These are phyloP conservation scores for Santalum album DNA, from an alignment of 164 flowering plant species.

Conservation along the genomic window DNA sequence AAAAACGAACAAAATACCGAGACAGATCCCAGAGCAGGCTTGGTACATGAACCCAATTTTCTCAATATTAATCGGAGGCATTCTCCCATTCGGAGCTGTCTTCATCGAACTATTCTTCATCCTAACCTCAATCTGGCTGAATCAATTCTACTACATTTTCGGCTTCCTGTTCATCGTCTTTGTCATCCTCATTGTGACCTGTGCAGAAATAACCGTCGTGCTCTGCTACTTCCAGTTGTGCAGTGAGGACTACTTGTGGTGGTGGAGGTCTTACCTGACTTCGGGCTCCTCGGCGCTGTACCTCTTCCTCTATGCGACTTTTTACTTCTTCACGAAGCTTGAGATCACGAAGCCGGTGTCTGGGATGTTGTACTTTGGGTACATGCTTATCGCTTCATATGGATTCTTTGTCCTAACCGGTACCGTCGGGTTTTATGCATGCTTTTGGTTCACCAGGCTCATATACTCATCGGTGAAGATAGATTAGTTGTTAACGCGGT, in stretches of 20 bases:
- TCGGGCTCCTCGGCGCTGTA: constrained; percentile 56
- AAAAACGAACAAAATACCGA: constrained; percentile 44
- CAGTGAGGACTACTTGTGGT: constrained; percentile 56
- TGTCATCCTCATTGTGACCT: constrained; percentile 44
- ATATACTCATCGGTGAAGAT: constrained; percentile 60
- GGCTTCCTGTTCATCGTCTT: constrained; percentile 58
- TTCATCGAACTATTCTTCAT: constrained; percentile 70
- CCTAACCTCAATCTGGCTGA: constrained; percentile 57
- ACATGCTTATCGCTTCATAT: constrained; percentile 53
- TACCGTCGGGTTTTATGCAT: constrained; percentile 51
- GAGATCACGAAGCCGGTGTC: constrained; percentile 57
- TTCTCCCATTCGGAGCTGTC: constrained; percentile 58
- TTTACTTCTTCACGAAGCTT: constrained; percentile 61
- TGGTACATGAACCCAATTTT: constrained; percentile 58
- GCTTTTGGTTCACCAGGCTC: constrained; percentile 60
- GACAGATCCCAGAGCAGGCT: constrained; percentile 54
- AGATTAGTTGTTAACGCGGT: too few relatives aligned
- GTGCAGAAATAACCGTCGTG: constrained; percentile 51
- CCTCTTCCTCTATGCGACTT: constrained; percentile 52
- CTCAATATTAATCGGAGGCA: constrained; percentile 51
- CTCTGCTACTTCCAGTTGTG: constrained; percentile 61
- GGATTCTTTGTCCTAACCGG: constrained; percentile 56
- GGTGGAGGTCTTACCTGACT: constrained; percentile 59
- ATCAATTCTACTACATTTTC: constrained; percentile 58
- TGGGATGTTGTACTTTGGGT: constrained; percentile 48